Evolutionary conservation across 1,139 yeast genomes (phyloP).

Genomic region (Lizanozyma gosingica): DNA sequence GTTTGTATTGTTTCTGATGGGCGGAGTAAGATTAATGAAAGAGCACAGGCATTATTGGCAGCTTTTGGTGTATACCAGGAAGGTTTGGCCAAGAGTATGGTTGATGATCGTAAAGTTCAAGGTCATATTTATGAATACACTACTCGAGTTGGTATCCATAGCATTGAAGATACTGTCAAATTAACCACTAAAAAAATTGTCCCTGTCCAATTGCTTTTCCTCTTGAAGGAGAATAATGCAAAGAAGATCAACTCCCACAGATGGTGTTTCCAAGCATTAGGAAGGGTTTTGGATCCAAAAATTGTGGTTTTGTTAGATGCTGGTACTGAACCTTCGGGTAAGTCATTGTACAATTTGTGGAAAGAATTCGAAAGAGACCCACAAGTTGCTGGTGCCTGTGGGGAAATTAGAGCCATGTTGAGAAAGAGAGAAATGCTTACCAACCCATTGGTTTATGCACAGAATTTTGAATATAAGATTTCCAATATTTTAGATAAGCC

Average conservation of each 20-base stretch:
- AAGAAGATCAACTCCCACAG: slow-evolving; percentile 76
- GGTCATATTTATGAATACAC: slow-evolving; percentile 78
- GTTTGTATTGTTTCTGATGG: slow-evolving; percentile 75
- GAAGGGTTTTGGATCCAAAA: slow-evolving; percentile 60
- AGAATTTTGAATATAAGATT: slow-evolving; percentile 76
- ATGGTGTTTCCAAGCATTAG: slow-evolving; percentile 79
- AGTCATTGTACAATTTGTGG: slow-evolving; percentile 74
- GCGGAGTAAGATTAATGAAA: slow-evolving; percentile 54
- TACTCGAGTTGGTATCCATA: slow-evolving; percentile 64
- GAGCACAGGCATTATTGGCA: slow-evolving; percentile 56
- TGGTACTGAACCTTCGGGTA: slow-evolving; percentile 68
- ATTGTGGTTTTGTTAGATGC: slow-evolving; percentile 70
- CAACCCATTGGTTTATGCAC: slow-evolving; percentile 78
- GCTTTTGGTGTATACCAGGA: slow-evolving; percentile 76
- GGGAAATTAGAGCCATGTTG: slow-evolving; percentile 66
- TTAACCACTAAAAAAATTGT: slow-evolving; percentile 47
- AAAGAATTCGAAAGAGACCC: slow-evolving; percentile 57
- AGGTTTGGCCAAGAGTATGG: slow-evolving; percentile 72
- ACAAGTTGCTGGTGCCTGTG: slow-evolving; percentile 83
- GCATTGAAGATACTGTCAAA: slow-evolving; percentile 43
- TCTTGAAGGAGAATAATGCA: slow-evolving; percentile 67
- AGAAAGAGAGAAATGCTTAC: slow-evolving; percentile 50
- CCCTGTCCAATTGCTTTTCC: slow-evolving; percentile 69
- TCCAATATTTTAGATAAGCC: slow-evolving; percentile 80
- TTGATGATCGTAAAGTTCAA: slow-evolving; percentile 59